Evolutionary conservation across 2,329 filamentous ascomycete genomes (phyloP).

Genomic region (Elsinoe batatas): DNA sequence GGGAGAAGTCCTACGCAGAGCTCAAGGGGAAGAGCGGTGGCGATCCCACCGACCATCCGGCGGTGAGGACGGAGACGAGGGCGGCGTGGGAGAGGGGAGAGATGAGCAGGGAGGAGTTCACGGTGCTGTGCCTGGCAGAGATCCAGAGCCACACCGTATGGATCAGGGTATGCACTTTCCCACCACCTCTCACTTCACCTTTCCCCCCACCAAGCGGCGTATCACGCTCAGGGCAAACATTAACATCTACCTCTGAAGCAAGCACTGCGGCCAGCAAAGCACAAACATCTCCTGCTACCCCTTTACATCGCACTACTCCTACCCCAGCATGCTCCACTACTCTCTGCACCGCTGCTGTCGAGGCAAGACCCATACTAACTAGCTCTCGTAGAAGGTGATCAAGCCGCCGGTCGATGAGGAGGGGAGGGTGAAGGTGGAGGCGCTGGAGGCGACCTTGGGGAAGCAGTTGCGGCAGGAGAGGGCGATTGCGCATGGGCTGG

Average conservation of each 20-base stretch:
- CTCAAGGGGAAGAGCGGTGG: not conserved
- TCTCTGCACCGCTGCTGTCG: not conserved
- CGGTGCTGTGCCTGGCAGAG: conserved; percentile 4
- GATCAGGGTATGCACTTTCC: not conserved
- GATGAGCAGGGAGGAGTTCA: conserved; percentile 1
- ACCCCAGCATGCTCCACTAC: not conserved
- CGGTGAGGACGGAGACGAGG: not conserved
- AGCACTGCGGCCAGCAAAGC: not conserved
- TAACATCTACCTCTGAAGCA: not conserved
- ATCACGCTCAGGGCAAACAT: not conserved
- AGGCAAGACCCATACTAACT: not conserved
- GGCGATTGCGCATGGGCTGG: not conserved
- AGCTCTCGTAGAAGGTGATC: not conserved
- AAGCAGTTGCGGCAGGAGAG: not conserved
- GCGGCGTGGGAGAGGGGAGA: not conserved
- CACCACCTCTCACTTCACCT: not conserved
- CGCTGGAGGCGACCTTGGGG: not conserved
- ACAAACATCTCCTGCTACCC: not conserved
- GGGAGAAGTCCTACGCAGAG: not conserved
- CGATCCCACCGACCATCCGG: not conserved
- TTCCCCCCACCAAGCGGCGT: not conserved
- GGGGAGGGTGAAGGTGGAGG: not conserved
- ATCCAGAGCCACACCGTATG: conserved; percentile 1
- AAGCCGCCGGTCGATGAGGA: not conserved
- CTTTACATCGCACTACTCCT: not conserved